A percentile compares a stretch with the other conserved stretches of the same genome.
phyloP scores from a whole-genome alignment of 495 filamentous ascomycete species.

The Xylaria scruposa region DNA sequence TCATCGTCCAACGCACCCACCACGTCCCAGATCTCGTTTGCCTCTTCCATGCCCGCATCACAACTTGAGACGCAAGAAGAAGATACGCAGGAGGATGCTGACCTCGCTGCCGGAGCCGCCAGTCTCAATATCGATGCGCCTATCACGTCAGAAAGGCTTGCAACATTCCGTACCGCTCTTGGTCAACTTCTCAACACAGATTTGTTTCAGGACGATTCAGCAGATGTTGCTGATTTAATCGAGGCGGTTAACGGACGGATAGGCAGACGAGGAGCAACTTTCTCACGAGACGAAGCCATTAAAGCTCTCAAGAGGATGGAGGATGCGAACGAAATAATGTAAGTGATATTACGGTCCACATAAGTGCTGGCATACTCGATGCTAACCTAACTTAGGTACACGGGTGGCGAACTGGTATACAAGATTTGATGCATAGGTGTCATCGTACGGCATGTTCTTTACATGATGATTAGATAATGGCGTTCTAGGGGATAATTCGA shows the following conservation, averaged over 20 bases:
- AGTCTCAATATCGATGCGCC: conserved; percentile 47
- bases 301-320: conserved; percentile 80
- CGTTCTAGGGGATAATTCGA: conserved; percentile 18
- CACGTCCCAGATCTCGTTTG: conserved; percentile 52
- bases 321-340: conserved; percentile 90
- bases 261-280: conserved; percentile 58
- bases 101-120: conserved; percentile 46
- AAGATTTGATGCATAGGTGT: conserved; percentile 46
- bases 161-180: conserved; percentile 77
- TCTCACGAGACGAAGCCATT: conserved; percentile 74
- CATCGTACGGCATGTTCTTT: background rate
- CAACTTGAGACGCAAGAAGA: conserved; percentile 48
- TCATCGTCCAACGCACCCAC: conserved; percentile 39
- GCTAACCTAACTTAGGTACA: conserved; percentile 50
- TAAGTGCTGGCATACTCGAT: background rate
- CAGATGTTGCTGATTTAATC: conserved; percentile 75
- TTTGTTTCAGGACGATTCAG: conserved; percentile 82
- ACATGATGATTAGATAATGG: conserved; percentile 16
- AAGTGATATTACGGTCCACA: conserved; percentile 49
- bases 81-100: conserved; percentile 44
- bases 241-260: conserved; percentile 79
- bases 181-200: conserved; percentile 79
- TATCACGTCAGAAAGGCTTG: conserved; percentile 69
- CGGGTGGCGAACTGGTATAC: conserved; percentile 53
- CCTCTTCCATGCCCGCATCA: conserved; percentile 54